Evolutionary conservation across 1,139 yeast genomes (phyloP).

Genomic region (Magnusiomyces suaveolens): DNA sequence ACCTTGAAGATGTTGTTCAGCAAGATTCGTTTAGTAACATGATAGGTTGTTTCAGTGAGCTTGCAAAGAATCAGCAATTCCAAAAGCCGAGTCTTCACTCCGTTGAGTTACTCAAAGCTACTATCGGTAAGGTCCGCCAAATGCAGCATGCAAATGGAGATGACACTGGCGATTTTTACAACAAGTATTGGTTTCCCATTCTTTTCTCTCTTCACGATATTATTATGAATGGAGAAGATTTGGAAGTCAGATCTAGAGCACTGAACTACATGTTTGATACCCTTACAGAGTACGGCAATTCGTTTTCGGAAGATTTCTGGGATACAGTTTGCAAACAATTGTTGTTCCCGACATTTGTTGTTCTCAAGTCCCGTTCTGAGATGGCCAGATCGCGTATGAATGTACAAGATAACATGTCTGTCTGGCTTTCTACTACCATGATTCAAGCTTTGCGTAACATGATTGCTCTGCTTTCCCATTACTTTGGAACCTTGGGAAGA

Average conservation of each 20-base stretch:
- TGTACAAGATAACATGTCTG: slow-evolving; percentile 72
- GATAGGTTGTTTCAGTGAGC: slow-evolving; percentile 66
- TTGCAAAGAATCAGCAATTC: slow-evolving; percentile 74
- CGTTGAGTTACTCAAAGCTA: slow-evolving; percentile 59
- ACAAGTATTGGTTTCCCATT: slow-evolving; percentile 69
- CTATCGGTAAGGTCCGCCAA: slow-evolving; percentile 25
- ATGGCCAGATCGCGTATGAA: slow-evolving; percentile 46
- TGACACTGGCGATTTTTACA: slow-evolving; percentile 34
- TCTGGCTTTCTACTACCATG: slow-evolving; percentile 92
- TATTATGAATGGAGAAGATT: slow-evolving; percentile 86
- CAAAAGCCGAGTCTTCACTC: slow-evolving; percentile 77
- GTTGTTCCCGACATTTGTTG: slow-evolving; percentile 82
- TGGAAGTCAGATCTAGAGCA: slow-evolving; percentile 89
- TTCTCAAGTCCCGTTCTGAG: slow-evolving; percentile 69
- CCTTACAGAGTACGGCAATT: slow-evolving; percentile 65
- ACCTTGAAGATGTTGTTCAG: slow-evolving; percentile 51
- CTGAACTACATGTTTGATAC: slow-evolving; percentile 73
- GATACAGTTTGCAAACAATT: slow-evolving; percentile 63
- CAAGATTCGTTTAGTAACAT: slow-evolving; percentile 71
- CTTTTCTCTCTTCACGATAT: slow-evolving; percentile 76
- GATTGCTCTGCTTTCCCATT: slow-evolving; percentile 73
- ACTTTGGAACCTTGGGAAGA: slow-evolving; percentile 56
- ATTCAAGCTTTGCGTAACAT: slow-evolving; percentile 89
- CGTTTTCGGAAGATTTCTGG: slow-evolving; percentile 75
- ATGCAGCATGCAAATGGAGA: slow-evolving; percentile 27